Percentiles rank a stretch among this genome's conserved stretches.
phyloP scores from a whole-genome alignment of 805 yeast genomes.

The Zygoascus biomembranicola region DNA sequence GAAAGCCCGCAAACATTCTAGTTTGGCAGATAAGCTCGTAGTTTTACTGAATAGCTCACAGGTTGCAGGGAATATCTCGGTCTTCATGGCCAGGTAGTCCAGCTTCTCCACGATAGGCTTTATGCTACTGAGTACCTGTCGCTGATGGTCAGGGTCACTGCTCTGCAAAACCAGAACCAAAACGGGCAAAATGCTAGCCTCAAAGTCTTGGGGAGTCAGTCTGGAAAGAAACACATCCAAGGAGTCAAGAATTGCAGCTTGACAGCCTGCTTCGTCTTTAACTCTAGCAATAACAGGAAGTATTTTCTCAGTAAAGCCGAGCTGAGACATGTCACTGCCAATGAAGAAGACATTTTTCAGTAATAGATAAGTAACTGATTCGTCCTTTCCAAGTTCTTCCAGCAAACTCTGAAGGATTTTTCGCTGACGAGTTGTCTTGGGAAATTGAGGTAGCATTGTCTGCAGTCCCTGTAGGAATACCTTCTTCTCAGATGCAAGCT shows the following conservation, averaged over 20 bases:
- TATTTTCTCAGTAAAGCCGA: slow-evolving; percentile 68
- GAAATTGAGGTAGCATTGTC: slow-evolving; percentile 47
- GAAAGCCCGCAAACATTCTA: slow-evolving; percentile 56
- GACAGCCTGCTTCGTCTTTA: slow-evolving; percentile 34
- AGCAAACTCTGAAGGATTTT: slow-evolving; percentile 68
- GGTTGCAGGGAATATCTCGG: slow-evolving; percentile 63
- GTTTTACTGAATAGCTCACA: slow-evolving; percentile 75
- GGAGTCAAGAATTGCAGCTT: slow-evolving; percentile 40
- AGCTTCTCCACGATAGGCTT: slow-evolving; percentile 37
- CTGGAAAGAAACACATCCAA: slow-evolving; percentile 40
- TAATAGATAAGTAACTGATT: slow-evolving; percentile 37
- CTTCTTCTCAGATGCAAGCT: slow-evolving; percentile 55
- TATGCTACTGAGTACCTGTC: slow-evolving; percentile 39
- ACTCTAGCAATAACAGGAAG: slow-evolving; percentile 38
- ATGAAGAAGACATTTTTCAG: slow-evolving; percentile 52
- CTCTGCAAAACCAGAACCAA: slow-evolving; percentile 29
- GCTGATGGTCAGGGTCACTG: slow-evolving; percentile 40
- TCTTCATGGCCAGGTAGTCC: slow-evolving; percentile 66
- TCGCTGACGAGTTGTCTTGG: slow-evolving; percentile 47
- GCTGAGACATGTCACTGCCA: slow-evolving; percentile 59
- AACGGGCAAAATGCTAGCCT: slow-evolving; percentile 39
- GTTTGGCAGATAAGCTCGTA: slow-evolving; percentile 70
- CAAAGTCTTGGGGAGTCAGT: slow-evolving; percentile 45
- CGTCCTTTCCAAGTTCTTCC: slow-evolving; percentile 37
- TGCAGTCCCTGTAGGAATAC: slow-evolving; percentile 61